phyloP scores from a whole-genome alignment of 805 yeast genomes.

The Hemisphaericaspora nanyangensis region DNA sequence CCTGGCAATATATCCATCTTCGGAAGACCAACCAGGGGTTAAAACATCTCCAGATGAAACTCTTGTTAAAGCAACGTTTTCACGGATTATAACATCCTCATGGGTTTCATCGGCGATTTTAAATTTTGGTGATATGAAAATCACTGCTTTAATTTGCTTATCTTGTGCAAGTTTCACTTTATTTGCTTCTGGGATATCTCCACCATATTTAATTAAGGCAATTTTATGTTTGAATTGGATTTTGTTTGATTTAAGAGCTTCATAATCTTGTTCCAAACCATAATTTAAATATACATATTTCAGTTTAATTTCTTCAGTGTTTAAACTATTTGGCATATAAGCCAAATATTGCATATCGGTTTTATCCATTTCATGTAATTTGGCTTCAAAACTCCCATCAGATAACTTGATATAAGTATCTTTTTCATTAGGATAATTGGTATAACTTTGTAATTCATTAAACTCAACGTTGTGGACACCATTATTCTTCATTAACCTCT shows the following conservation, averaged over 20 bases:
- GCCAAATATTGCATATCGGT: slow-evolving; percentile 40
- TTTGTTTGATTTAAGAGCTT: slow-evolving; percentile 28
- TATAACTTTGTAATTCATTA: slow-evolving; percentile 47
- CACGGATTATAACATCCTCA: slow-evolving; percentile 48
- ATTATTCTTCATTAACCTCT: slow-evolving; percentile 53
- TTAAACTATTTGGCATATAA: slow-evolving; percentile 63
- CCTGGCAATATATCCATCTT: slow-evolving; percentile 34
- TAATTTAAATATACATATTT: slow-evolving; percentile 59
- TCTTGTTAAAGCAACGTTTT: slow-evolving; percentile 56
- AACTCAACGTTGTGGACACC: slow-evolving; percentile 53
- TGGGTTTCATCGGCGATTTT: slow-evolving; percentile 10
- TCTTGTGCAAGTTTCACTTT: slow-evolving; percentile 48
- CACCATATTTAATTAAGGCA: slow-evolving; percentile 59
- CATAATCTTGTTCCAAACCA: slow-evolving; percentile 59
- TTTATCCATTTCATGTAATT: slow-evolving; percentile 30
- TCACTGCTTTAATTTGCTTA: slow-evolving; percentile 57
- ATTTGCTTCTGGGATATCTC: slow-evolving; percentile 32
- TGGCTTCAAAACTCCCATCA: slow-evolving; percentile 37
- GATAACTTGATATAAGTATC: slow-evolving; percentile 25
- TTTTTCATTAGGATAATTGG: slow-evolving; percentile 57
- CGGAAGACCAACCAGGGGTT: slow-evolving; percentile 70
- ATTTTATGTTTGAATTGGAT: slow-evolving; percentile 47
- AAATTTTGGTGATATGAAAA: slow-evolving; percentile 50
- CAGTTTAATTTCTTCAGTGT: slow-evolving; percentile 51
- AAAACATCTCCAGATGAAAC: slow-evolving; percentile 73